These are phyloP conservation scores for Ustilago tritici DNA, from an alignment of 1,284 basidiomycete genomes.

Conservation along the genomic window DNA sequence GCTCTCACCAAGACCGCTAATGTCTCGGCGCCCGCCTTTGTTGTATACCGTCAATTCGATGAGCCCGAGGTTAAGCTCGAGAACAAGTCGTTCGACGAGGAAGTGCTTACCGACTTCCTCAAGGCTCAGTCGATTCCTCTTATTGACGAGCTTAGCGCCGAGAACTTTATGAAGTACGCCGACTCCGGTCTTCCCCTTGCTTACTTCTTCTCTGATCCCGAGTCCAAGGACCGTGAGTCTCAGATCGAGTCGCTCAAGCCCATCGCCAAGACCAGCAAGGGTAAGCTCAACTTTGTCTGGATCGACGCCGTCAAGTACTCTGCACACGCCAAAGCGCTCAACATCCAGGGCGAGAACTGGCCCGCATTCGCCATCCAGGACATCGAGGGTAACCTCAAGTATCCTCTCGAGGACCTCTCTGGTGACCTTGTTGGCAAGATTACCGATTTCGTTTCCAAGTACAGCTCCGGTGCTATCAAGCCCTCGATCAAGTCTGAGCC, in stretches of 20 bases:
- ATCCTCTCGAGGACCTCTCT: constrained; percentile 80
- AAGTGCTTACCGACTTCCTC: constrained; percentile 76
- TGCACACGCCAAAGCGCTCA: constrained; percentile 95
- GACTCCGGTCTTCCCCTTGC: constrained; percentile 86
- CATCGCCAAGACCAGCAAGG: constrained; percentile 83
- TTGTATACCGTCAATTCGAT: constrained; percentile 94
- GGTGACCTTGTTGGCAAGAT: constrained; percentile 74
- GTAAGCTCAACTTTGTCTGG: constrained; percentile 96
- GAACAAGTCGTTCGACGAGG: constrained; percentile 71
- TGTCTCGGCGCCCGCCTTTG: constrained; percentile 82
- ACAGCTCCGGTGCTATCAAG: constrained; percentile 79
- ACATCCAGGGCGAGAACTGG: constrained; percentile 83
- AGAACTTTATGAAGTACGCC: constrained; percentile 92
- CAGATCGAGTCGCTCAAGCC: constrained; percentile 80
- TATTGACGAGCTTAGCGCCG: constrained; percentile 91
- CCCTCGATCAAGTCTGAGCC: constrained; percentile 92
- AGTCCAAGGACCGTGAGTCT: constrained; percentile 77
- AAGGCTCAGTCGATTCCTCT: constrained; percentile 86
- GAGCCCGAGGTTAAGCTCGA: constrained; percentile 78
- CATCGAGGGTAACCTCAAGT: constrained; percentile 85
- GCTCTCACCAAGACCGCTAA: constrained; percentile 79
- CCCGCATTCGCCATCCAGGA: constrained; percentile 95
- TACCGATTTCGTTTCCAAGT: constrained; percentile 76
- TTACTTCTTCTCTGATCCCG: constrained; percentile 92
- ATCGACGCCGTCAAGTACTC: constrained; percentile 93